A percentile compares a stretch with the other conserved stretches of the same genome.
phyloP scores from a whole-genome alignment of 306 rosid species.

The Rosa lucieae region DNA sequence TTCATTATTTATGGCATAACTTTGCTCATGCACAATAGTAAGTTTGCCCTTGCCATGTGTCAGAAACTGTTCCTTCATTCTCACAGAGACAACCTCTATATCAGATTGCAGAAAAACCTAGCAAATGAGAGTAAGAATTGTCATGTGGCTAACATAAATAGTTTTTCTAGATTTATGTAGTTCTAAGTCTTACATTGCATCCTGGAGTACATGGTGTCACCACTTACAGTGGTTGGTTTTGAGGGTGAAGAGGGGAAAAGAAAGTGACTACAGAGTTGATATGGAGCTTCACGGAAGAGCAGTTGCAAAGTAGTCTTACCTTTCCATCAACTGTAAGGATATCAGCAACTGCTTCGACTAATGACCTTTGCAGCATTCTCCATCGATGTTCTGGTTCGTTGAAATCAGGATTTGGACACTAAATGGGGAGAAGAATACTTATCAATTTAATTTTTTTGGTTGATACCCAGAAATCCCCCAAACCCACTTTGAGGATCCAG shows the following conservation, averaged over 20 bases:
- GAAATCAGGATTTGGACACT: conserved; percentile 97
- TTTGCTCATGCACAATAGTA: conserved; percentile 34
- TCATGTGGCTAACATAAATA: background rate
- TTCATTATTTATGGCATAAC: conserved; percentile 29
- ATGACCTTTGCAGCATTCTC: conserved; percentile 83
- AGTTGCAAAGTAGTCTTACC: conserved; percentile 44
- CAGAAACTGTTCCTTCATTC: conserved; percentile 73
- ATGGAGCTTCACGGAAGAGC: background rate
- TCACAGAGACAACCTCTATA: conserved; percentile 57
- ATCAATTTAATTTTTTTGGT: background rate
- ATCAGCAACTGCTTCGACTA: conserved; percentile 75
- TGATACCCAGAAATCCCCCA: background rate
- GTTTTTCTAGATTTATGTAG: background rate
- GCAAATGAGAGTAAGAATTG: conserved; percentile 16
- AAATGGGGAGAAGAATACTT: background rate
- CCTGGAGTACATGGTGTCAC: background rate
- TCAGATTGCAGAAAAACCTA: conserved; percentile 94
- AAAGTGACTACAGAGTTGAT: background rate
- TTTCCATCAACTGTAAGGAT: conserved; percentile 63
- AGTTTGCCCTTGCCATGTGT: conserved; percentile 71
- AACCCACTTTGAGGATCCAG: background rate
- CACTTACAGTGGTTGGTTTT: background rate
- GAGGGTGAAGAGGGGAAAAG: background rate
- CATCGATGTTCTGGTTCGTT: conserved; percentile 83
- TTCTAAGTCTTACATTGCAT: background rate